Evolutionary conservation across 768 basidiomycete species (phyloP).

Genomic region (Dacryopinax primogenitus): DNA sequence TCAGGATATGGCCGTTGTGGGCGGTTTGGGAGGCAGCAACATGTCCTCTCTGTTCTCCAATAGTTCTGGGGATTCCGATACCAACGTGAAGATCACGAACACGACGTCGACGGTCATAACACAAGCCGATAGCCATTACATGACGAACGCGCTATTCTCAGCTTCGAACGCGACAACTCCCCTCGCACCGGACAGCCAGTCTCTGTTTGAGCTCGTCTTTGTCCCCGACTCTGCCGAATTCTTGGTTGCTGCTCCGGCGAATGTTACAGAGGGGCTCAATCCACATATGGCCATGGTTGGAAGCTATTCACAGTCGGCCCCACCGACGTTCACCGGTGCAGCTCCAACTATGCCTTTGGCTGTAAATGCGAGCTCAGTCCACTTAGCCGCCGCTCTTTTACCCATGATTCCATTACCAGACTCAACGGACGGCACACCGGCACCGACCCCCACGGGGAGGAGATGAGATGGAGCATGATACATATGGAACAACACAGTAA

Average conservation of each 20-base stretch:
- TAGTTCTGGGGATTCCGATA: not conserved
- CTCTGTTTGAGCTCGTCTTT: not conserved
- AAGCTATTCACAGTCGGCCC: not conserved
- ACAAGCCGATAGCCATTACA: not conserved
- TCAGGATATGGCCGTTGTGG: not conserved
- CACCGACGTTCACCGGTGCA: not conserved
- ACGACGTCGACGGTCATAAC: not conserved
- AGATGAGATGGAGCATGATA: not conserved
- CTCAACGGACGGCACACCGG: not conserved
- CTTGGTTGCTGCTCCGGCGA: not conserved
- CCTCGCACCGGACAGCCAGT: not conserved
- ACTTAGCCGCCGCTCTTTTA: not conserved
- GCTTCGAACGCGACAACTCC: not conserved
- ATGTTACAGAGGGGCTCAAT: not conserved
- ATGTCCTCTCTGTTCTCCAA: not conserved
- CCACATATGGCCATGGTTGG: not conserved
- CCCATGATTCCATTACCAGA: conserved; percentile 1
- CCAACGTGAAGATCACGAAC: not conserved
- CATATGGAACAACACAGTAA: not conserved
- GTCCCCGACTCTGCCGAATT: not conserved
- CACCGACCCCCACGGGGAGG: not conserved
- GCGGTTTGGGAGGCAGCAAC: not conserved
- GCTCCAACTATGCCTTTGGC: not conserved
- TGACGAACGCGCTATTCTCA: not conserved
- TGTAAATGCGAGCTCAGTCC: not conserved